A percentile compares a stretch with the other conserved stretches of the same genome.
Conservation (phyloP, 768 basidiomycete genomes). For the Tubosaeta brunneosetosa region DNA sequence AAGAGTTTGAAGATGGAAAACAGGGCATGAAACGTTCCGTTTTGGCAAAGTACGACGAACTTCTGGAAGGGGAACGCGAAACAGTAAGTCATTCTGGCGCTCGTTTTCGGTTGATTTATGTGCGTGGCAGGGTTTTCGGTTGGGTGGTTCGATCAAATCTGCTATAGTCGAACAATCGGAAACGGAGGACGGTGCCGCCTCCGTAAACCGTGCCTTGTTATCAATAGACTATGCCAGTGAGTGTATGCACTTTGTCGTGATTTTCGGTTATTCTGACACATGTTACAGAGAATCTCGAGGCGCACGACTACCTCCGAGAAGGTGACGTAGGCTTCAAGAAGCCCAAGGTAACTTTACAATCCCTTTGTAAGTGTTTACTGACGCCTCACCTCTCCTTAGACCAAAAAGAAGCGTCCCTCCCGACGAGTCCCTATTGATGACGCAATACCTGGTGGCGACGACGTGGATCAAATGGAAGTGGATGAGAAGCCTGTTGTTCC, state of each 20-base stretch:
- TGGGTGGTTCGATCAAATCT: conserved; percentile 59
- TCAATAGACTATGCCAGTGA: conserved; percentile 88
- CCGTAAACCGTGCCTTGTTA: conserved; percentile 75
- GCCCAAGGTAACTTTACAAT: conserved; percentile 55
- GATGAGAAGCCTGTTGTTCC: conserved; percentile 70
- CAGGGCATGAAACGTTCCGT: conserved; percentile 80
- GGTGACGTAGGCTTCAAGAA: conserved; percentile 96
- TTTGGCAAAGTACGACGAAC: conserved; percentile 91
- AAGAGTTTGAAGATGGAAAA: conserved; percentile 76
- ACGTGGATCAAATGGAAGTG: conserved; percentile 60
- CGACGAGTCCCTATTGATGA: conserved; percentile 50
- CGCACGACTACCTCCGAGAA: conserved; percentile 84
- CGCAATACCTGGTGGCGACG: conserved; percentile 24
- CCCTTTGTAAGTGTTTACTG: background rate
- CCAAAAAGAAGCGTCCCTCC: conserved; percentile 86
- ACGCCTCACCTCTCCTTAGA: conserved; percentile 39
- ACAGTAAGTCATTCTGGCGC: conserved; percentile 41
- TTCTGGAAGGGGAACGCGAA: conserved; percentile 69
- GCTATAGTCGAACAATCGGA: conserved; percentile 37
- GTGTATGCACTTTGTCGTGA: conserved; percentile 27
- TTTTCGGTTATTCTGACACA: conserved; percentile 7
- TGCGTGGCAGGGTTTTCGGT: conserved; percentile 68
- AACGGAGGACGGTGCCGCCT: conserved; percentile 44
- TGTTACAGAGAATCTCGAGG: conserved; percentile 72
- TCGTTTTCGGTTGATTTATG: background rate